A percentile compares a stretch with the other conserved stretches of the same genome.
Conservation (phyloP, 2,329 filamentous ascomycete species). For the Penicillium sumatraense region DNA sequence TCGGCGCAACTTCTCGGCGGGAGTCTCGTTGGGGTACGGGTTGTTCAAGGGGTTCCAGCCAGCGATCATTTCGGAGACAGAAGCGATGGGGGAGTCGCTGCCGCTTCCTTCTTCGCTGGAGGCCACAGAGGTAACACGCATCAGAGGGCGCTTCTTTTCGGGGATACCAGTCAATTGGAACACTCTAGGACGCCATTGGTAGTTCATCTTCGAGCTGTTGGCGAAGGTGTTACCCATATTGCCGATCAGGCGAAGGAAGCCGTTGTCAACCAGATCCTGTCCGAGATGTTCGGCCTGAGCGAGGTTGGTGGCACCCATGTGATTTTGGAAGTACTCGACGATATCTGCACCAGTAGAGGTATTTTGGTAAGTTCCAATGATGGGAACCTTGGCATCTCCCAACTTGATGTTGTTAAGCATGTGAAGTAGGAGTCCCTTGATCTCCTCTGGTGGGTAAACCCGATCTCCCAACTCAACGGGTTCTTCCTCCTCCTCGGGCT, state of each 20-base stretch:
- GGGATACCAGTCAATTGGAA: constrained; percentile 87
- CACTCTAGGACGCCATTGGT: constrained; percentile 93
- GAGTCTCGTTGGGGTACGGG: constrained; percentile 89
- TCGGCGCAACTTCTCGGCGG: constrained; percentile 79
- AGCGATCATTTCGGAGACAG: constrained; percentile 85
- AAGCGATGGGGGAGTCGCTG: constrained; percentile 80
- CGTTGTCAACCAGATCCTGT: constrained; percentile 84
- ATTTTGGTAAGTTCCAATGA: constrained; percentile 92
- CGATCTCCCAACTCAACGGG: constrained; percentile 90
- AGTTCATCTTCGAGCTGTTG: constrained; percentile 96
- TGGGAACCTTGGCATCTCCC: constrained; percentile 91
- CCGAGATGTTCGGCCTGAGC: constrained; percentile 93
- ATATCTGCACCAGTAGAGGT: constrained; percentile 91
- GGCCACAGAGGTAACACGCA: constrained; percentile 74
- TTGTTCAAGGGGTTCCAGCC: constrained; percentile 94
- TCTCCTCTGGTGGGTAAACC: constrained; percentile 78
- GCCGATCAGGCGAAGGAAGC: constrained; percentile 86
- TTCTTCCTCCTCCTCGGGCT: constrained; percentile 75
- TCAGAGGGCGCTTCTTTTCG: constrained; percentile 78
- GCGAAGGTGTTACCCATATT: constrained; percentile 95
- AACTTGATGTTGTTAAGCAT: constrained; percentile 87
- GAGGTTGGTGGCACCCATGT: constrained; percentile 81
- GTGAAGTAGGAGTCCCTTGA: constrained; percentile 87
- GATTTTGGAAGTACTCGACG: constrained; percentile 89
- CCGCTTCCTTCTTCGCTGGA: constrained; percentile 63